Evolutionary conservation across 2,329 filamentous ascomycete genomes (phyloP), one percentile per base, ranked within the genome.

Genomic region (Botrytis pseudocinerea): DNA sequence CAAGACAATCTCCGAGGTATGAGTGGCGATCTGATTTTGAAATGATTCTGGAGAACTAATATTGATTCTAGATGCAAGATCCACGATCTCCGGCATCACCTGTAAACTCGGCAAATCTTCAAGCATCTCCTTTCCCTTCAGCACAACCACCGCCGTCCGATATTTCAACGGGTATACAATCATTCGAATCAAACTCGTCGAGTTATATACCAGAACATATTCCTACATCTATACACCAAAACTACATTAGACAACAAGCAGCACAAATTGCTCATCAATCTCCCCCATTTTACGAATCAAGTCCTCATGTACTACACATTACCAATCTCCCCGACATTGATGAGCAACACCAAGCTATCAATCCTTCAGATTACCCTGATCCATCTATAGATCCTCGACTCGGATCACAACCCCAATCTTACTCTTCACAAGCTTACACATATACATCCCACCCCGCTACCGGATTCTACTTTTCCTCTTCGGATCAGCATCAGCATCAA

Each of bases 1-100:
- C 28, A 70, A 35, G 38, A n/a, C 22, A 12, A 22, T 38, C n/a
- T 63, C 69, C 28, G 57, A 63, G 42, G 69, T 70, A 64, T 64
- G 57, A 48, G 10, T 28, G 18, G 5, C 14, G 28, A 28, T 51
- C 5, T 25, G 42, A 40, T 51, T 44, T 25, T 40, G 28, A 42
- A 9, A 18, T 25, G 10, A 22, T 10, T 57, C 38, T 54, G 18
- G 10, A 32, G 48, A 42, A 35, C 48, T 57, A 57, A 68, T 57
- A n/a, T 42, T 1, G 16, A 9, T 20, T 54, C 25, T 38, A 42
- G 65, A 10, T 54, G 12, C 65, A 42, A 8, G 25, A 57, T 42
- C 16, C 10, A 32, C 9, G 38, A 28, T 28, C 32, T 64, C 5
- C 69, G 4, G 25, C 25, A 40, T 51, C 59, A 54, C 59, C 59